Conservation (phyloP, 2,329 filamentous ascomycete genomes). For the Paecilomyces sp. region DNA sequence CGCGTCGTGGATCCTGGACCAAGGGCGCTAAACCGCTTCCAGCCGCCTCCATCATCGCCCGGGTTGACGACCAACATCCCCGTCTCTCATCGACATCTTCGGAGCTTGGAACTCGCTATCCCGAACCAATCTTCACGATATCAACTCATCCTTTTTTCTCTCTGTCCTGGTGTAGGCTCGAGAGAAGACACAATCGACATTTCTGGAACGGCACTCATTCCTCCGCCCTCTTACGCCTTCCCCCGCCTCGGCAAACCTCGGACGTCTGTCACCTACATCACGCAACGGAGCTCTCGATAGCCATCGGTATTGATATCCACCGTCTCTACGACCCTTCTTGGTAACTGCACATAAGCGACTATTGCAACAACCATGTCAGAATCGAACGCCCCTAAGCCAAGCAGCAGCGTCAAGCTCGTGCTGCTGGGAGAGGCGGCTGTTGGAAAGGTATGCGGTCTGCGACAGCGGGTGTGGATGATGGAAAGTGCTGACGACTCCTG, state of each 20-base stretch:
- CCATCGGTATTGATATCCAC: neutral
- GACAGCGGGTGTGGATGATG: neutral
- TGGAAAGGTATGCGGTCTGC: conserved; percentile 68
- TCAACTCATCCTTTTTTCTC: neutral
- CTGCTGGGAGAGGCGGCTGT: conserved; percentile 95
- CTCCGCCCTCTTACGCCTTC: neutral
- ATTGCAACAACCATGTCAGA: conserved; percentile 56
- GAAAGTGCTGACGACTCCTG: conserved; percentile 11
- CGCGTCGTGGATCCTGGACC: neutral
- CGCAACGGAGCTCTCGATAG: neutral
- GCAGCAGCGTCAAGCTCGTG: conserved; percentile 99
- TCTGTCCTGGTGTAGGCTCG: neutral
- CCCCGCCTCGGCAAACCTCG: neutral
- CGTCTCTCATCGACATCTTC: conserved; percentile 1
- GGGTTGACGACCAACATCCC: conserved; percentile 14
- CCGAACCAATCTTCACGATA: neutral
- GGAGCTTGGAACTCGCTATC: neutral
- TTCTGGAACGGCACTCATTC: neutral
- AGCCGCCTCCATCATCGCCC: conserved; percentile 7
- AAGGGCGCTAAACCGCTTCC: conserved; percentile 16
- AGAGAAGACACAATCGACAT: neutral
- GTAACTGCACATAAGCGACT: neutral
- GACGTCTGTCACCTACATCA: neutral
- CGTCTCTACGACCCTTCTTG: neutral
- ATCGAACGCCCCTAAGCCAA: conserved; percentile 73